These are phyloP conservation scores for Orobanche coerulescens DNA, from an alignment of 257 asterid species.

Conservation along the genomic window DNA sequence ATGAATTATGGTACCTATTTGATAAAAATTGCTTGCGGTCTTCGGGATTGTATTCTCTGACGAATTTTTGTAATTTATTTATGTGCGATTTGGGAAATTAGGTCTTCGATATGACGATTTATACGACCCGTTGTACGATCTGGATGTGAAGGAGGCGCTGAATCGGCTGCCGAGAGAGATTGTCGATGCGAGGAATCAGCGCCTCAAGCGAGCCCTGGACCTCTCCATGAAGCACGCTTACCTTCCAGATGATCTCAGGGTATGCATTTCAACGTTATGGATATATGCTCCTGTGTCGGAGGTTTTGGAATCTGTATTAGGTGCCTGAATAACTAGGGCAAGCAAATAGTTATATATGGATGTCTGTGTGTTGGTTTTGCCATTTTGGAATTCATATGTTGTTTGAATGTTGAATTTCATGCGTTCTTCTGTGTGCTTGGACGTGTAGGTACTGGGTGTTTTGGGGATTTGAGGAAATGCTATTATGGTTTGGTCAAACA, in stretches of 20 bases:
- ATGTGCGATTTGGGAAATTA: conserved; percentile 18
- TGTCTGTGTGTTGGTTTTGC: not conserved
- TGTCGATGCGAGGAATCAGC: conserved; percentile 87
- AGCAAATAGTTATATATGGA: not conserved
- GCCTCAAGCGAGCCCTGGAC: conserved; percentile 87
- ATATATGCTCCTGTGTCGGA: not conserved
- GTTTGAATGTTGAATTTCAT: not conserved
- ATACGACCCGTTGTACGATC: conserved; percentile 67
- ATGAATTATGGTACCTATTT: conserved; percentile 42
- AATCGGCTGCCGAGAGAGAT: conserved; percentile 80
- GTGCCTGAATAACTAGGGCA: conserved; percentile 5
- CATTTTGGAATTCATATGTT: not conserved
- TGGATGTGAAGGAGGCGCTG: conserved; percentile 89
- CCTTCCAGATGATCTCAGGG: conserved; percentile 77
- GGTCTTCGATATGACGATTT: conserved; percentile 90
- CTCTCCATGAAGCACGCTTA: conserved; percentile 88
- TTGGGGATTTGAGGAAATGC: not conserved
- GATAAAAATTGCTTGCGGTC: not conserved
- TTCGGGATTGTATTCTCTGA: not conserved
- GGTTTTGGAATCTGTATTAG: conserved; percentile 3
- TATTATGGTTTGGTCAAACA: not conserved
- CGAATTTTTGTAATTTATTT: not conserved
- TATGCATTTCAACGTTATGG: conserved; percentile 10
- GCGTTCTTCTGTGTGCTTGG: not conserved
- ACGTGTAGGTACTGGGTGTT: not conserved